Evolutionary conservation across 495 filamentous ascomycete genomes (phyloP), one percentile per base, ranked within the genome.

Genomic region (Penicillium goetzii): DNA sequence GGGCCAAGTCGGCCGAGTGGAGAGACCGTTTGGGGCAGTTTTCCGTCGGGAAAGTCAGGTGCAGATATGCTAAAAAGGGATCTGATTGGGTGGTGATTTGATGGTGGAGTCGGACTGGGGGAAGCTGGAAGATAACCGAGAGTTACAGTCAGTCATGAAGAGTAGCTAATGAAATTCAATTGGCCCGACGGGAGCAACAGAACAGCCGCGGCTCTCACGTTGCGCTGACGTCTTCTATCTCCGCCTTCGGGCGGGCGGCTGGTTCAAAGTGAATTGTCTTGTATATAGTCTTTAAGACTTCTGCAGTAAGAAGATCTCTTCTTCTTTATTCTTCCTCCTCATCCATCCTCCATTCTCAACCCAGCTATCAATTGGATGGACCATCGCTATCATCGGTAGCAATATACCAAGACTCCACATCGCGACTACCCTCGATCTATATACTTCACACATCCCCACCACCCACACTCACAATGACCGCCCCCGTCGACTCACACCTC

Each of bases 401-500:
- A 38, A 5, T 26, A 47, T 41, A 47, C 19, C 19, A 57, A 26
- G n/a, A 19, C 19, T 57, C 36, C 3, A 40, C 17, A 36, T 54
- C 19, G 25, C 19, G 21, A 23, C 43, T 47, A 47, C 21, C 21
- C 26, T 47, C 54, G 50, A 56, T 52, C 57, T 49, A 55, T 55
- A 55, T 55, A 32, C 47, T 28, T 38, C 36, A 38, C 14, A 17
- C 50, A 51, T n/a, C 33, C 19, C 47, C 41, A 45, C 53, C 40
- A 21, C 33, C 21, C 47, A 59, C 38, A 60, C 23, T 40, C 67
- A 87, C 57, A 61, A 95, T 95, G 92, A 83, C 86, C 58, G 83
- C 86, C 58, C 82, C 82, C 67, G 82, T 86, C 73, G 91, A 96
- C 61, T 72, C 80, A 38, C 88, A 96, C 73, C 87, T 97, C 66